Evolutionary conservation across 352 stramenopile genomes (phyloP), one percentile per base, ranked within the genome.

Genomic region (Blastocystis sp.): DNA sequence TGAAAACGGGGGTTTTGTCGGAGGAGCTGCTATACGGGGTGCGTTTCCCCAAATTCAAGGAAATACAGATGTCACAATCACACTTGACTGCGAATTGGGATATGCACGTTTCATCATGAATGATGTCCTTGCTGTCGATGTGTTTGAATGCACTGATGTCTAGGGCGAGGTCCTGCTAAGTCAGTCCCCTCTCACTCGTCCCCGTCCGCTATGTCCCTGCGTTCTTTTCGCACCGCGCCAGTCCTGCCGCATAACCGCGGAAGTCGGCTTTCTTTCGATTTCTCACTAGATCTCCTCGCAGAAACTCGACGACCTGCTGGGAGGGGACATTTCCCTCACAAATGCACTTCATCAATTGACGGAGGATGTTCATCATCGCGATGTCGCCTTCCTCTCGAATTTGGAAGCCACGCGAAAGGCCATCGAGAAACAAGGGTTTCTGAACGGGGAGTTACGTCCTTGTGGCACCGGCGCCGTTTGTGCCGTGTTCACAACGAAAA

Each of bases 381-480:
- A n/a, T n/a, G n/a, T n/a, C n/a, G n/a, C n/a, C n/a, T n/a, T n/a
- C n/a, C n/a, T n/a, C n/a, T n/a, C n/a, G n/a, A n/a, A n/a, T n/a
- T 51, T 8, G 18, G 44, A 51, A 51, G 18, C 8, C 8, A 51
- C 44, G 44, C 8, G 9, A 34, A 24, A 36, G 21, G 11, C 38
- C 57, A 36, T 24, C 32, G 4, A 32, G n/a, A 40, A 6, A 42
- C 57, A 24, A 67, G 21, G 14, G 32, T 34, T 67, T 14, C 8
- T 11, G 32, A 32, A 36, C 1, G 11, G 16, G n/a, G 16, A 11
- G 27, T 76, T 4, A 16, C 24, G 4, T n/a, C 64, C 53, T 1
- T 21, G 51, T 34, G 64, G 64, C 1, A 76, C 32, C 48, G 64
- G 64, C 27, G 64, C 64, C 34, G 64, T 76, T 29, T 76, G 64